Evolutionary conservation across 768 basidiomycete species (phyloP), one percentile per base, ranked within the genome.

Genomic region (Xerocomellus dryophilus): DNA sequence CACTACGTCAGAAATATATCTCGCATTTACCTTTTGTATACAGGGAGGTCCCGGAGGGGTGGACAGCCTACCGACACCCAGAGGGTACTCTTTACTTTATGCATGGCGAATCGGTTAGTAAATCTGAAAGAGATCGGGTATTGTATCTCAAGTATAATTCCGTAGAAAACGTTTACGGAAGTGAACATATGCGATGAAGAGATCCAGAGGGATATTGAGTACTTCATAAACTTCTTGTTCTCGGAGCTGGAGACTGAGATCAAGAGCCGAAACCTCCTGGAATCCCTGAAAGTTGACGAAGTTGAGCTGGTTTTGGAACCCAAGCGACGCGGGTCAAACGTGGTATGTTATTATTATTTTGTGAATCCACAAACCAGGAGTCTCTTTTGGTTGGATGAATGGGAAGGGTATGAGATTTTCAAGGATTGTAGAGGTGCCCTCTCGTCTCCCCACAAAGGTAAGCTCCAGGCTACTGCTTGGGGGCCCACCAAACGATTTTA

Each of bases 41-140:
- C 44, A 69, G 68, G 38, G 44, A 27, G 0, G 20, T 56, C 2
- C 72, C 70, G 0, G 7, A 18, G 4, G 78, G 74, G 0, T 86
- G 85, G 85, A 64, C 34, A 7, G 64, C 75, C 1, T 69, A 71
- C 32, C 66, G 72, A 2, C 85, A 86, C 58, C 83, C 85, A 0
- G 85, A 87, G 65, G 85, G 85, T 7, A 77, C 74, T 15, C 73
- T 78, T 17, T 87, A 85, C 61, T 87, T 81, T 51, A 76, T 74
- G 58, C 73, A 83, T 52, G n/a, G 53, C 43, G 58, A 70, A 4
- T 76, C 75, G 69, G 84, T 83, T 44, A 10, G 73, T 60, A 35
- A 11, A 35, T 32, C 5, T 18, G 4, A 34, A 43, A 10, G 4
- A 8, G 29, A 27, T 32, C 4, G 5, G 15, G 38, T 5, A 40